Evolutionary conservation across 2,329 filamentous ascomycete genomes (phyloP), one percentile per base, ranked within the genome.

Genomic region (Cytospora chrysosperma): DNA sequence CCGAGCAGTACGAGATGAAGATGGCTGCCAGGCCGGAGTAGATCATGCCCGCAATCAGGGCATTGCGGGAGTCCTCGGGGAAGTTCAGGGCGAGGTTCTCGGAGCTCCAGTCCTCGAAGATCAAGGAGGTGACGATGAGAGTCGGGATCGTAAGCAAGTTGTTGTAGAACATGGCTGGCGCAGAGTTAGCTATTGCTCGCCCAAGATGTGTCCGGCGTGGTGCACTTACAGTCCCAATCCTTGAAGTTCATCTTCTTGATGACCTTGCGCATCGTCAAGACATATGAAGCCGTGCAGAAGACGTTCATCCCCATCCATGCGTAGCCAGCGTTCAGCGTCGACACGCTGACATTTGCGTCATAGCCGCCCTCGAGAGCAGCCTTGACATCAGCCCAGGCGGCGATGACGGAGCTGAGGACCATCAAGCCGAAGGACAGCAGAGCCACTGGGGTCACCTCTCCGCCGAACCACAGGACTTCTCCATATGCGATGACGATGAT

Each of bases 191-290:
- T n/a, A 55, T 73, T 78, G 81, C 75, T 54, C 67, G 24, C 30
- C 34, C 27, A 43, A 61, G 32, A 59, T 66, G 59, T 30, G n/a
- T n/a, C n/a, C 50, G 13, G 62, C 54, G 30, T 51, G 62, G 34
- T 50, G 50, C 32, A 88, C 94, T 79, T 85, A 97, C 94, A 97
- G 77, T 99, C 95, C 82, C 96, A 98, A 76, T 98, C 95, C 85
- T 97, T 97, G 81, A 99, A 98, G 83, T 97, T 97, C 82, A 96
- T 97, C 79, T 96, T 87, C 88, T 98, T 98, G 77, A 99, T 98
- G 69, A 96, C 90, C 84, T 98, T 98, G 75, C 95, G 89, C 94
- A 97, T 98, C 70, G 90, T 86, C 68, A 99, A 80, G 54, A 98
- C 83, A 72, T 96, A 98, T 26, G 91, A 86, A 1, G 95, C 92